Percentiles rank a stretch among this genome's conserved stretches.
Evolutionary conservation across 2,329 filamentous ascomycete species (phyloP).

Genomic region (Lecanoromycetidae sp.): DNA sequence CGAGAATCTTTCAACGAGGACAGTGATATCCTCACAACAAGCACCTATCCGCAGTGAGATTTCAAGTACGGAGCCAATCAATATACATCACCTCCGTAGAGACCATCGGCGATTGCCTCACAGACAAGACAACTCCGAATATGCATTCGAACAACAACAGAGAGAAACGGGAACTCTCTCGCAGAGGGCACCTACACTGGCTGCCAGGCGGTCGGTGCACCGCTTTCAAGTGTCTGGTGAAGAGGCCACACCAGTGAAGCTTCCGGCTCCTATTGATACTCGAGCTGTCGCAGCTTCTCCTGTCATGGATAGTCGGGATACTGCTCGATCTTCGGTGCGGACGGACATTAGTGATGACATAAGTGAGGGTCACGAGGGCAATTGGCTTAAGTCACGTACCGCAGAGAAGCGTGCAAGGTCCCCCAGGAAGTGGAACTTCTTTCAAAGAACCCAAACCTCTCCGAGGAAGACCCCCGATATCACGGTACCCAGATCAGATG

Average conservation of each 20-base stretch:
- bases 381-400: conserved; percentile 21
- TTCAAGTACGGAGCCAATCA: conserved; percentile 18
- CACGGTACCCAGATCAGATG: conserved; percentile 2
- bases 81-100: conserved; percentile 22
- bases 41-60: conserved; percentile 15
- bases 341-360: conserved; percentile 16
- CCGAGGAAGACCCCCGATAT: conserved; percentile 14
- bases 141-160: conserved; percentile 3
- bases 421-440: conserved; percentile 46
- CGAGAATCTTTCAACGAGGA: not conserved
- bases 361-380: conserved; percentile 18
- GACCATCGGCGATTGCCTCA: conserved; percentile 24
- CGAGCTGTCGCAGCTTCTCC: conserved; percentile 20
- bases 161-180: conserved; percentile 7
- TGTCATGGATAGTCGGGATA: conserved; percentile 20
- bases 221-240: conserved; percentile 22
- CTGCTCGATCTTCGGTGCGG: conserved; percentile 7
- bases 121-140: conserved; percentile 14
- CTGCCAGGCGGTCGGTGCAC: conserved; percentile 21
- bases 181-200: conserved; percentile 13
- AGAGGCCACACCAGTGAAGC: conserved; percentile 16
- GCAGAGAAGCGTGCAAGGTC: conserved; percentile 26
- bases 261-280: conserved; percentile 20
- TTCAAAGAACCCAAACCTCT: conserved; percentile 34
- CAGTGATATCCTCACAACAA: not conserved